Percentiles rank a stretch among this genome's conserved stretches.
These are phyloP conservation scores for Taphrina sp. DNA, from an alignment of 1,139 yeast genomes.

Conservation along the genomic window DNA sequence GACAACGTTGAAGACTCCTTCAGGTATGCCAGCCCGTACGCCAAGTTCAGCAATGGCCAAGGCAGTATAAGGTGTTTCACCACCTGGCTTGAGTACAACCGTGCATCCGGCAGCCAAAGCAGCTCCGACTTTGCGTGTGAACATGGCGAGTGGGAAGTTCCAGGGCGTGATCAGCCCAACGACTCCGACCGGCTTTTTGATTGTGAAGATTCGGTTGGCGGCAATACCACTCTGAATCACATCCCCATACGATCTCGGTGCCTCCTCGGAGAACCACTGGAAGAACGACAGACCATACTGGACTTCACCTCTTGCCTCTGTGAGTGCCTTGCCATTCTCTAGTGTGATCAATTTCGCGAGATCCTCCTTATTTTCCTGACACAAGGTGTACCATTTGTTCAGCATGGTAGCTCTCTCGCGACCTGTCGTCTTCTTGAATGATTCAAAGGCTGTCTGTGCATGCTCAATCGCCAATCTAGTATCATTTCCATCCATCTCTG, in stretches of 20 bases:
- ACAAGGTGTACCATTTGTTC: conserved; percentile 60
- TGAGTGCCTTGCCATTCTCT: conserved; percentile 80
- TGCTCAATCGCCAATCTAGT: conserved; percentile 53
- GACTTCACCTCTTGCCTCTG: conserved; percentile 79
- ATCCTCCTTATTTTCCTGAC: conserved; percentile 69
- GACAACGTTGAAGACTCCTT: conserved; percentile 74
- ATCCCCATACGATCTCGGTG: conserved; percentile 72
- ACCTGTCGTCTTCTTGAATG: conserved; percentile 59
- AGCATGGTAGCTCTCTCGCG: conserved; percentile 68
- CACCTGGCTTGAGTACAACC: conserved; percentile 82
- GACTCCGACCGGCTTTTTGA: conserved; percentile 53
- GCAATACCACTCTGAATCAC: conserved; percentile 65
- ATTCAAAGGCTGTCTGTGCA: conserved; percentile 60
- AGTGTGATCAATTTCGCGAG: conserved; percentile 68
- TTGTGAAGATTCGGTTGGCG: conserved; percentile 48
- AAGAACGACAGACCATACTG: conserved; percentile 75
- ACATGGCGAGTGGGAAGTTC: conserved; percentile 96
- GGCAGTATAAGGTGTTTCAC: conserved; percentile 85
- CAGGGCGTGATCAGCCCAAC: conserved; percentile 92
- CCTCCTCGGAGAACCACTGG: conserved; percentile 88
- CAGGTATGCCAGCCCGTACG: conserved; percentile 82
- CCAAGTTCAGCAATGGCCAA: conserved; percentile 67
- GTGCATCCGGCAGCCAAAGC: conserved; percentile 95
- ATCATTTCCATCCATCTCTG: conserved; percentile 56
- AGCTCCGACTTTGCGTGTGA: conserved; percentile 68